Conservation (phyloP, 202 grass and related monocot genomes). For the Elaeis oleifera region DNA sequence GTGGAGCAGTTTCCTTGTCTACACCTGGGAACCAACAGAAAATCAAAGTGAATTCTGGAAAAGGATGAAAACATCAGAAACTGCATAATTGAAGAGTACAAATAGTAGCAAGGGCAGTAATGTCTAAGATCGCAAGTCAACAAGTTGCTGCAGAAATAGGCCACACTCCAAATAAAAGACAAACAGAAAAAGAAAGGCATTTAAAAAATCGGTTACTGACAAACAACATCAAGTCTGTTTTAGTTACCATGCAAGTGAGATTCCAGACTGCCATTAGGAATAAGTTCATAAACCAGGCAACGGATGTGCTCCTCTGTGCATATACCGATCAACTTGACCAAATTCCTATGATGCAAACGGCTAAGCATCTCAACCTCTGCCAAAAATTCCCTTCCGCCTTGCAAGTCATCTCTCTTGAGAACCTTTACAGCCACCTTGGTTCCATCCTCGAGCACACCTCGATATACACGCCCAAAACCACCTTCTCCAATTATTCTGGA, state of each 20-base stretch:
- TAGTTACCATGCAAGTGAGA: conserved; percentile 90
- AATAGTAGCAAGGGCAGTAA: too few relatives aligned
- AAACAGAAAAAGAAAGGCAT: too few relatives aligned
- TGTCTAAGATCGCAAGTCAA: too few relatives aligned
- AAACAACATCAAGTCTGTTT: conserved; percentile 2
- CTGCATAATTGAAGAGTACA: too few relatives aligned
- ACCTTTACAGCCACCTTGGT: conserved; percentile 78
- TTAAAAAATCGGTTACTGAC: neutral
- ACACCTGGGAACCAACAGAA: conserved; percentile 27
- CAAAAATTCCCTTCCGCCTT: conserved; percentile 87
- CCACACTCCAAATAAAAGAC: too few relatives aligned
- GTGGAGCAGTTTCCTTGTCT: conserved; percentile 49
- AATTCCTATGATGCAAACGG: conserved; percentile 91
- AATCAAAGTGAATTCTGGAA: neutral
- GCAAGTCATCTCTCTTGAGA: conserved; percentile 72
- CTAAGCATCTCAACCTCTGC: conserved; percentile 95
- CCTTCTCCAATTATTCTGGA: conserved; percentile 84
- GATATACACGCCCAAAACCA: conserved; percentile 89
- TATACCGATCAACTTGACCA: conserved; percentile 94
- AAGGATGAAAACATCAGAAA: too few relatives aligned
- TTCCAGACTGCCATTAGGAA: conserved; percentile 91
- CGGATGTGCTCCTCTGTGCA: conserved; percentile 74
- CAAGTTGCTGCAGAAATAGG: too few relatives aligned
- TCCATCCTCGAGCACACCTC: conserved; percentile 71
- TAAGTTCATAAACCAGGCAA: conserved; percentile 91